These are phyloP conservation scores for Exophiala alcalophila DNA, from an alignment of 2,329 filamentous ascomycete species.

Conservation along the genomic window DNA sequence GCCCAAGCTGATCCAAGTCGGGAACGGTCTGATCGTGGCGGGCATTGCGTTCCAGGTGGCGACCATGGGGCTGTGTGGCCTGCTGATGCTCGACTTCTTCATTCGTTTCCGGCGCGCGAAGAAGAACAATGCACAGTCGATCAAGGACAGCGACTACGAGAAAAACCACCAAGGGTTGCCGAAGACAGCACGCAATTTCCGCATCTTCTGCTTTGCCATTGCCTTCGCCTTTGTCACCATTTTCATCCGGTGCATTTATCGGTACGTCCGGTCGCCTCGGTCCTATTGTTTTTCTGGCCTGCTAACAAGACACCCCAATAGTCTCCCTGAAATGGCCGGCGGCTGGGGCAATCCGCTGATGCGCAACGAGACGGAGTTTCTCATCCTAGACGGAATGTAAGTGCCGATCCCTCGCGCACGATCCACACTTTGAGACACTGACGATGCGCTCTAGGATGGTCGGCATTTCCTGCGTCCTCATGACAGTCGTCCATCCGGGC, in stretches of 20 bases:
- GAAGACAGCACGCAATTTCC: slow-evolving; percentile 24
- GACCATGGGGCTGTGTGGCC: slow-evolving; percentile 42
- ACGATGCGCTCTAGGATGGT: slow-evolving; percentile 44
- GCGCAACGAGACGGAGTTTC: slow-evolving; percentile 48
- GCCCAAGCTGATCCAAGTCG: slow-evolving; percentile 41
- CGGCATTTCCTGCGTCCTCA: slow-evolving; percentile 39
- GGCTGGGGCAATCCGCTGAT: slow-evolving; percentile 49
- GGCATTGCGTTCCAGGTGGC: slow-evolving; percentile 58
- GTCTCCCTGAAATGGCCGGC: slow-evolving; percentile 51
- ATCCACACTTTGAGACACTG: slow-evolving; percentile 14
- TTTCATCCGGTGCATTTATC: slow-evolving; percentile 45
- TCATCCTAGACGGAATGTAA: slow-evolving; percentile 49
- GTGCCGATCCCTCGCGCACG: slow-evolving; percentile 24
- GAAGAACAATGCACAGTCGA: slow-evolving; percentile 26
- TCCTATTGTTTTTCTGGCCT: background rate
- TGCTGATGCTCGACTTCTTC: slow-evolving; percentile 45
- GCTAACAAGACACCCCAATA: slow-evolving; percentile 27
- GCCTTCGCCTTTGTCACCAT: slow-evolving; percentile 40
- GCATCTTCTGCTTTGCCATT: slow-evolving; percentile 25
- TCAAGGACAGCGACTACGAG: slow-evolving; percentile 33
- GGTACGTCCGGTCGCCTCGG: slow-evolving; percentile 32
- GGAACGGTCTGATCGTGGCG: slow-evolving; percentile 57
- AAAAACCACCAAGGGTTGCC: slow-evolving; percentile 24
- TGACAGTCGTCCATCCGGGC: slow-evolving; percentile 47
- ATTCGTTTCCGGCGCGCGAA: slow-evolving; percentile 35